Percentiles rank a stretch among this genome's conserved stretches.
Evolutionary conservation across 345 rosid genomes (phyloP).

Genomic region (Camelina sativa): DNA sequence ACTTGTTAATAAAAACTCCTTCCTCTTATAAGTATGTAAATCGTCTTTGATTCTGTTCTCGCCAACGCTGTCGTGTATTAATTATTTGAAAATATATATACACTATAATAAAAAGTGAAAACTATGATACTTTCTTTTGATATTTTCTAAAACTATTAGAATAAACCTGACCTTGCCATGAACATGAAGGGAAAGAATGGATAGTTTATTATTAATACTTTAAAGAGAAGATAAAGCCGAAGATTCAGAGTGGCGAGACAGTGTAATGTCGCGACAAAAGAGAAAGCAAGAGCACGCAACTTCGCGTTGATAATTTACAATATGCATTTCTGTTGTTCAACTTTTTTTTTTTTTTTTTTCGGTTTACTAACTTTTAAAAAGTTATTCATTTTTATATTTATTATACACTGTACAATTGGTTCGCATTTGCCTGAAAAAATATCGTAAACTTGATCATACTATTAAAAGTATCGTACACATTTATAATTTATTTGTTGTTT

Average conservation of each 20-base stretch:
- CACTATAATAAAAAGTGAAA: too few relatives aligned
- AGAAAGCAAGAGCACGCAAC: background rate
- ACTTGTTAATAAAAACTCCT: too few relatives aligned
- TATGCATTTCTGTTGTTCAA: background rate
- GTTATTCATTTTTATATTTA: background rate
- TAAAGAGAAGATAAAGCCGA: background rate
- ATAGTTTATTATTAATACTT: background rate
- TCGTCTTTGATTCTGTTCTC: too few relatives aligned
- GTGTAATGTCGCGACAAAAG: background rate
- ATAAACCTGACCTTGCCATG: background rate
- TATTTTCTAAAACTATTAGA: too few relatives aligned
- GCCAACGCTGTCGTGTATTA: too few relatives aligned
- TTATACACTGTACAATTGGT: background rate
- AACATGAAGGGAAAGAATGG: background rate
- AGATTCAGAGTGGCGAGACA: constrained; percentile 1
- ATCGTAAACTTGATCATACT: background rate
- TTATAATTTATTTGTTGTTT: background rate
- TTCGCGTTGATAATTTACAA: background rate
- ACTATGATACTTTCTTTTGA: too few relatives aligned
- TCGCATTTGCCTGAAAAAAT: background rate
- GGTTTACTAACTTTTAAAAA: background rate
- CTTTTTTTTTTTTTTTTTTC: background rate
- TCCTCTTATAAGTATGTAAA: too few relatives aligned
- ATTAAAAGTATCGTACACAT: background rate
- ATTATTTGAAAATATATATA: too few relatives aligned